These are phyloP conservation scores for Stephania yunnanensis DNA, from an alignment of 164 flowering plant genomes.

Conservation along the genomic window DNA sequence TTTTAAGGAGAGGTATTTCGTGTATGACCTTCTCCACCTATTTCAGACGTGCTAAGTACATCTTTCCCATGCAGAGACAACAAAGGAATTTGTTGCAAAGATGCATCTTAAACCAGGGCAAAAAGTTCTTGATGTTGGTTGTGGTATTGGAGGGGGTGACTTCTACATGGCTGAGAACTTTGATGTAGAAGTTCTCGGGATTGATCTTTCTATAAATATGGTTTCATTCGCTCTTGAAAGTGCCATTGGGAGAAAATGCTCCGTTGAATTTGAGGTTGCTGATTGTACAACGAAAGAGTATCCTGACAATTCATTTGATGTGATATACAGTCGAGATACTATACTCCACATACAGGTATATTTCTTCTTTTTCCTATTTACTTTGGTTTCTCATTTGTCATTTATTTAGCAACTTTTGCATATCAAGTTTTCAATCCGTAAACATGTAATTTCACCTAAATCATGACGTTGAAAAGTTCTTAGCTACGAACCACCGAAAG, in stretches of 20 bases:
- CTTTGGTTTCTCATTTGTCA: background rate
- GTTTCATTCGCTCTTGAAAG: slow-evolving; percentile 91
- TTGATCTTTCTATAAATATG: slow-evolving; percentile 96
- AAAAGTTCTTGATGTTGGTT: slow-evolving; percentile 96
- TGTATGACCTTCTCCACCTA: background rate
- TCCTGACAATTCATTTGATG: slow-evolving; percentile 77
- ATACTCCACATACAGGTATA: slow-evolving; percentile 87
- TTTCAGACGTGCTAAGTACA: background rate
- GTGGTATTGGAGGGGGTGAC: slow-evolving; percentile 99
- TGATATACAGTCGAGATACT: slow-evolving; percentile 96
- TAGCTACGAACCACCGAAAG: background rate
- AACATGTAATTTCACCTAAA: background rate
- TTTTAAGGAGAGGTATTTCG: background rate
- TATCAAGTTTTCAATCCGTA: background rate
- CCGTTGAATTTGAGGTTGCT: slow-evolving; percentile 94
- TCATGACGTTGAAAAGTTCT: background rate
- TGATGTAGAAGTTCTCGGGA: slow-evolving; percentile 83
- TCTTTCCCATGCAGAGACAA: slow-evolving; percentile 53
- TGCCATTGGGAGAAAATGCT: slow-evolving; percentile 85
- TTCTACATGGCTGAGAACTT: slow-evolving; percentile 93
- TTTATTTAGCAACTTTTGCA: background rate
- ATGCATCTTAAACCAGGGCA: slow-evolving; percentile 91
- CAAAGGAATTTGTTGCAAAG: slow-evolving; percentile 84
- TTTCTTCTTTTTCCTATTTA: background rate
- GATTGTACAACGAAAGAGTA: slow-evolving; percentile 84